phyloP scores from a whole-genome alignment of 169 alveolate species.

The Cryptosporidium ubiquitum region DNA sequence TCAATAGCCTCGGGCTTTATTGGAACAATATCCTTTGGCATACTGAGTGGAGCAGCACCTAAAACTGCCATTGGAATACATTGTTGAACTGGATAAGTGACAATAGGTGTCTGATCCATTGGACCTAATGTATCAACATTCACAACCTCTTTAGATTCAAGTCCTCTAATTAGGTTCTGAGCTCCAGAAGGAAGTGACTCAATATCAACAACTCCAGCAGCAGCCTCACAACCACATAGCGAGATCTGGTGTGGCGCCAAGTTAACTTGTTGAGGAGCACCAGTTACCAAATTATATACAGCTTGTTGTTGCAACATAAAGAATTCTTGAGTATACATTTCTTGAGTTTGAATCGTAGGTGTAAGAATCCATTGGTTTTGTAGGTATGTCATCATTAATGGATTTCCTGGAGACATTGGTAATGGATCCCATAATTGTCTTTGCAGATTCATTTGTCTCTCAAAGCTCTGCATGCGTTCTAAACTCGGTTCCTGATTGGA shows the following conservation, averaged over 20 bases:
- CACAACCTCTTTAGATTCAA: constrained; percentile 62
- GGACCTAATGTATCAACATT: constrained; percentile 70
- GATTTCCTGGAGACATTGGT: constrained; percentile 82
- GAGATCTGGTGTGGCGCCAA: constrained; percentile 82
- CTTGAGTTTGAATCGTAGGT: constrained; percentile 79
- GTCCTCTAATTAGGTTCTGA: constrained; percentile 62
- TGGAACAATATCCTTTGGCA: constrained; percentile 71
- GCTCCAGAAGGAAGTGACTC: constrained; percentile 73
- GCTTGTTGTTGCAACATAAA: constrained; percentile 82
- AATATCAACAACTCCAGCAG: constrained; percentile 71
- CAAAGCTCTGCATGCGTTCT: constrained; percentile 74
- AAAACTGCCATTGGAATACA: constrained; percentile 74
- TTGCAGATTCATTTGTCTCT: constrained; percentile 72
- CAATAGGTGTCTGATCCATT: constrained; percentile 73
- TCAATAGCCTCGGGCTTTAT: constrained; percentile 66
- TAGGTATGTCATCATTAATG: constrained; percentile 82
- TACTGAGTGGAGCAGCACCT: constrained; percentile 74
- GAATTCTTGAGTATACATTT: constrained; percentile 84
- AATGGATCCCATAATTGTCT: constrained; percentile 78
- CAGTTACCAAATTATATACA: constrained; percentile 78
- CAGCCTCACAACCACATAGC: constrained; percentile 73
- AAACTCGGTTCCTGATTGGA: constrained; percentile 70
- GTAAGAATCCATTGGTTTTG: constrained; percentile 82
- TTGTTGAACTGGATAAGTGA: constrained; percentile 69
- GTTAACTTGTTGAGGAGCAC: constrained; percentile 81